Base-by-base conservation (phyloP, 345 rosid species). In the Clarkia xantiana region DNA sequence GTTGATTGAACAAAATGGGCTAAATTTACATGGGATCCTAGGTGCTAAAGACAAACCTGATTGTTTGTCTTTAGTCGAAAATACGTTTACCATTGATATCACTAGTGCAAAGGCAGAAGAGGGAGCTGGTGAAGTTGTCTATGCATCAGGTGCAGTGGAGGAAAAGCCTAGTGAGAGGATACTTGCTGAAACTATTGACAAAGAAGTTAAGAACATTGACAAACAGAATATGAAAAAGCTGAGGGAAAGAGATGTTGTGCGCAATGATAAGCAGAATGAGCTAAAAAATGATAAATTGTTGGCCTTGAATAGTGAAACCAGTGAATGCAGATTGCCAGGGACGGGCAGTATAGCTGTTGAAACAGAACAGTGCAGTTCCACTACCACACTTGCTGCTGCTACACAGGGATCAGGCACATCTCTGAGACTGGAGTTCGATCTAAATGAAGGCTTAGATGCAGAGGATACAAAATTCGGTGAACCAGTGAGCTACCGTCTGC, bases 341-440 rank as follows among this genome's bases (percentile, higher is more conserved):
- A 2, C 36, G 8, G 36, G 5, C 42, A 22, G 14, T 55, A 82
- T 14, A 49, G 68, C 65, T 39, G 75, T 71, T 55, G 77, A 67
- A 61, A 64, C 67, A 9, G 78, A 77, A 62, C 80, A 67, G 47
- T 49, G 65, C 40, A 63, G 65, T 9, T 68, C 75, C 45, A 55
- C 58, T 13, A 73, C 55, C 54, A 54, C 58, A 18, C 42, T 23
- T 64, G 25, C 76, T 53, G 41, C 71, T 49, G 50, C 57, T 43
- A 51, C 49, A 3, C 79, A 53, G 39, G 69, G 62, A 2, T 57
- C 71, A 29, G 76, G 66, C 44, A 54, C 52, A 58, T 86, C 75
- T 51, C 72, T 62, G 40, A 86, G 78, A 74, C 69, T 86, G 16
- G 79, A 65, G 56, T 90, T 90, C 71, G 97, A 90, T 54, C 57